Percentiles rank a stretch among this genome's conserved stretches.
Evolutionary conservation across 2,329 filamentous ascomycete genomes (phyloP).

Genomic region (Metarhizium guizhouense): DNA sequence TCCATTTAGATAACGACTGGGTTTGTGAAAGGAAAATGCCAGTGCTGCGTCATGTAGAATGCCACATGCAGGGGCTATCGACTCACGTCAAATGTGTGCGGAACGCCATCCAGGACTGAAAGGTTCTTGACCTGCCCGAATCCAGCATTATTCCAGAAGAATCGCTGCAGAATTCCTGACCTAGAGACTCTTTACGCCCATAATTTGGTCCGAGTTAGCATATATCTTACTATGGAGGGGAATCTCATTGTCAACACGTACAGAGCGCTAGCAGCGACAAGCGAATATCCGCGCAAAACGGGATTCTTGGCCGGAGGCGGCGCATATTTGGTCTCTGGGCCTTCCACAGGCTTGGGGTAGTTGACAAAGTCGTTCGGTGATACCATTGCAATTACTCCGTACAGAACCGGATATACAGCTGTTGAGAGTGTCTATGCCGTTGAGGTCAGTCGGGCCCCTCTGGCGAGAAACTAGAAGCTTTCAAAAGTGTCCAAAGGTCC

Average conservation of each 20-base stretch:
- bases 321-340: slow-evolving; percentile 27
- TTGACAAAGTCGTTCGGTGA: slow-evolving; percentile 25
- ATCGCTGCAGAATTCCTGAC: slow-evolving; percentile 50
- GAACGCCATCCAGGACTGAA: slow-evolving; percentile 34
- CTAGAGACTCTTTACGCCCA: slow-evolving; percentile 43
- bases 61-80: not conserved
- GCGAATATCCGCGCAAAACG: slow-evolving; percentile 53
- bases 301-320: slow-evolving; percentile 52
- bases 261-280: slow-evolving; percentile 27
- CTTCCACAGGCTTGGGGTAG: slow-evolving; percentile 29
- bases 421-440: not conserved
- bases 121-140: slow-evolving; percentile 40
- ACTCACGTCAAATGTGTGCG: slow-evolving; percentile 40
- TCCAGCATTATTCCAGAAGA: slow-evolving; percentile 62
- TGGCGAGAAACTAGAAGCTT: not conserved
- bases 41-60: not conserved
- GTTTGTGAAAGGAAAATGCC: not conserved
- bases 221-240: not conserved
- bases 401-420: not conserved
- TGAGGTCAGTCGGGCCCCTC: not conserved
- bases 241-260: not conserved
- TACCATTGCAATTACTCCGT: not conserved
- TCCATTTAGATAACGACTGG: no score
- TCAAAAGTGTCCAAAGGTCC: not conserved
- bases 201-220: not conserved